These are phyloP conservation scores for Lodderomyces beijingensis DNA, from an alignment of 1,139 yeast species.

Conservation along the genomic window DNA sequence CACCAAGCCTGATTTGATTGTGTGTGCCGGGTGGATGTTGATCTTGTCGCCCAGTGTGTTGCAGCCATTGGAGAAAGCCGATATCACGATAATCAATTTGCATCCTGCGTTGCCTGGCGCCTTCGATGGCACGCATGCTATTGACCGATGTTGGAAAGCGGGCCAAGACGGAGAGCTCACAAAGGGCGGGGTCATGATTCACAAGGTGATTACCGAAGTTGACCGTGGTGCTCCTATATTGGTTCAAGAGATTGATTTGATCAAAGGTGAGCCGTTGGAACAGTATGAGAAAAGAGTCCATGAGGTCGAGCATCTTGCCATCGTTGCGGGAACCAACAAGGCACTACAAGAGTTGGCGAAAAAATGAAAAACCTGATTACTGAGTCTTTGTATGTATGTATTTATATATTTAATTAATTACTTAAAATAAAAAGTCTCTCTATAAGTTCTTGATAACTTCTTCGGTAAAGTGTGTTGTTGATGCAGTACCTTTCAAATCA, in stretches of 20 bases:
- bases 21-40: conserved; percentile 98
- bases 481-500: conserved; percentile 90
- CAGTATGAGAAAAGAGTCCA: conserved; percentile 85
- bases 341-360: conserved; percentile 42
- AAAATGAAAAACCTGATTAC: not conserved
- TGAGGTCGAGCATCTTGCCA: conserved; percentile 77
- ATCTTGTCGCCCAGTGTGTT: conserved; percentile 77
- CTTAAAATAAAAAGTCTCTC: conserved; percentile 7
- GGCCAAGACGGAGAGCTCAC: conserved; percentile 76
- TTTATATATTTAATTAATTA: too few relatives aligned
- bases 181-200: conserved; percentile 96
- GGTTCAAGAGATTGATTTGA: conserved; percentile 70
- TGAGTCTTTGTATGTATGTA: too few relatives aligned
- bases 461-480: conserved; percentile 85
- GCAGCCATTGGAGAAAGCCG: conserved; percentile 55
- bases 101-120: conserved; percentile 98
- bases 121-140: conserved; percentile 95
- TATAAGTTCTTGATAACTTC: conserved; percentile 49
- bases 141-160: conserved; percentile 92
- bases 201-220: conserved; percentile 88
- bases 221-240: conserved; percentile 89
- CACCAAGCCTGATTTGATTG: conserved; percentile 71
- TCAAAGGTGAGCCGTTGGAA: conserved; percentile 70
- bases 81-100: conserved; percentile 77
- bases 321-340: conserved; percentile 80